Conservation (phyloP, 2,329 filamentous ascomycete species). For the Aspergillus texensis region DNA sequence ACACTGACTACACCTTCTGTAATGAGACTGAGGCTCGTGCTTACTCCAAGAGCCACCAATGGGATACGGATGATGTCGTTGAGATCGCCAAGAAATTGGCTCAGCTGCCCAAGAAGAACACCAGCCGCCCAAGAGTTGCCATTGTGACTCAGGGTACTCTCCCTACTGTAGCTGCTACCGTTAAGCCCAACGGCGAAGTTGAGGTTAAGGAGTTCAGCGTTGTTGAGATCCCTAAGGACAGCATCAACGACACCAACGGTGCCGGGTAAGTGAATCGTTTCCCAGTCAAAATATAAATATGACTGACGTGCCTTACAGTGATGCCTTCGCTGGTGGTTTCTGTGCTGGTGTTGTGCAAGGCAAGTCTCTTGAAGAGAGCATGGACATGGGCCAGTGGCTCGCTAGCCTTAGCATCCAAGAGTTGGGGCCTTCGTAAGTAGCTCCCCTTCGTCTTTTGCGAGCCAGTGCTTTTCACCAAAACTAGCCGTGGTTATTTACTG, state of each 20-base stretch:
- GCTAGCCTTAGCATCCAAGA: constrained; percentile 92
- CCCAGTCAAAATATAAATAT: constrained; percentile 10
- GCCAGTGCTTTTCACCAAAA: background rate
- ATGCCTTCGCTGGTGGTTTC: constrained; percentile 95
- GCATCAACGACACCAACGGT: constrained; percentile 96
- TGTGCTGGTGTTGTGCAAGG: constrained; percentile 85
- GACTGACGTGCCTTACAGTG: constrained; percentile 51
- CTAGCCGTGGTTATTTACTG: background rate
- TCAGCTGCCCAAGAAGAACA: constrained; percentile 89
- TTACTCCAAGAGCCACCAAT: constrained; percentile 79
- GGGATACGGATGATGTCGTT: constrained; percentile 75
- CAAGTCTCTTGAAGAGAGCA: constrained; percentile 73
- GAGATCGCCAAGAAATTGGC: constrained; percentile 86
- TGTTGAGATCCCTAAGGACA: constrained; percentile 71
- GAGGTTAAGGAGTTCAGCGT: constrained; percentile 78
- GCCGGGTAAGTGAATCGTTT: constrained; percentile 61
- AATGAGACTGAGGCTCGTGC: constrained; percentile 94
- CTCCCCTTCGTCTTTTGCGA: background rate
- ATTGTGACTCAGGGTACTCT: constrained; percentile 95
- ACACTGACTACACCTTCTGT: constrained; percentile 95
- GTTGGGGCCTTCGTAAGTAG: constrained; percentile 88
- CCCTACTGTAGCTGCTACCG: constrained; percentile 78
- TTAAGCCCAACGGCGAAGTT: constrained; percentile 66
- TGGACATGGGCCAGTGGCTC: constrained; percentile 97
- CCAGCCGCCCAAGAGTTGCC: constrained; percentile 77